Conservation (phyloP, 73 alveolate species). For the Symbiodinium natans region DNA sequence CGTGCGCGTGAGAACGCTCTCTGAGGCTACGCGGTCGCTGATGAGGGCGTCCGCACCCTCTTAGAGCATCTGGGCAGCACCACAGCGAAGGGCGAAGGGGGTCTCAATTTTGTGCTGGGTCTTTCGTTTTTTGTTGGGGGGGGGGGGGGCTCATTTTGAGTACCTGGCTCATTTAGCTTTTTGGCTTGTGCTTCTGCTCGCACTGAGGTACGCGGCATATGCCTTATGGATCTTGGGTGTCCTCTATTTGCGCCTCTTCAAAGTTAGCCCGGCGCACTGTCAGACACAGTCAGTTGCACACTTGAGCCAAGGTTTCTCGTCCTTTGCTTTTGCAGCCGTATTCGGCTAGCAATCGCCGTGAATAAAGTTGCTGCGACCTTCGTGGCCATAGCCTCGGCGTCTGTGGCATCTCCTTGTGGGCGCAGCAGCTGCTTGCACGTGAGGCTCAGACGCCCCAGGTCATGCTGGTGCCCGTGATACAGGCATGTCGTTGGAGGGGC, state of each 20-base stretch:
- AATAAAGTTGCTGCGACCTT: constrained; percentile 80
- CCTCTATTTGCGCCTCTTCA: constrained; percentile 37
- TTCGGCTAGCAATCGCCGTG: constrained; percentile 77
- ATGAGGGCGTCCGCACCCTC: constrained; percentile 24
- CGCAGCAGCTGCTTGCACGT: background rate
- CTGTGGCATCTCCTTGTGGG: background rate
- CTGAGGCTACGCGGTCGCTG: constrained; percentile 62
- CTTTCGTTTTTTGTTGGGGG: background rate
- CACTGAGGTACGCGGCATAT: constrained; percentile 32
- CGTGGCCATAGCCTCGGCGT: constrained; percentile 18
- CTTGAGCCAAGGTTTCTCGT: constrained; percentile 18
- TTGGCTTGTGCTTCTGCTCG: background rate
- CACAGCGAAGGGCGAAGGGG: background rate
- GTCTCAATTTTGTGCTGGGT: too few relatives aligned
- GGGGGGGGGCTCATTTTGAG: background rate
- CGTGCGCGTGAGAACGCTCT: background rate
- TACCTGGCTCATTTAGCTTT: too few relatives aligned
- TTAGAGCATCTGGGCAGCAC: constrained; percentile 19
- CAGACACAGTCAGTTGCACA: background rate
- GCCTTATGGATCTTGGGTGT: constrained; percentile 30
- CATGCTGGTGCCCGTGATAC: background rate
- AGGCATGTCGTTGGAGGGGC: background rate
- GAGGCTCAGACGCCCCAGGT: background rate
- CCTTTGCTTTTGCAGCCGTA: constrained; percentile 85
- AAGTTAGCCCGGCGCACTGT: background rate